Conservation (phyloP, 768 basidiomycete genomes). For the Hemileccinum impolitum region DNA sequence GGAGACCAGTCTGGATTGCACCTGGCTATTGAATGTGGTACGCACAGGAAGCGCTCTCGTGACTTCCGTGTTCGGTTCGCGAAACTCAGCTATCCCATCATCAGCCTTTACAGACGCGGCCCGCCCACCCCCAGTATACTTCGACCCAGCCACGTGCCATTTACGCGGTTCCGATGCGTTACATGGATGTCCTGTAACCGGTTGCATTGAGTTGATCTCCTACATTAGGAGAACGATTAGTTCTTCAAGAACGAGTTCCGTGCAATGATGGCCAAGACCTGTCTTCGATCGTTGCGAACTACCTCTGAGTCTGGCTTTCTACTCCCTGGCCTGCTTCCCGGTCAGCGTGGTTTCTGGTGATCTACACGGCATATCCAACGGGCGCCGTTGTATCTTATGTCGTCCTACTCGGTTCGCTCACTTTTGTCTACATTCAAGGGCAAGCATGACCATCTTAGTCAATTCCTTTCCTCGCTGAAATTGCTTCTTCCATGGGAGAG, state of each 20-base stretch:
- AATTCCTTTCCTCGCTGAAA: slow-evolving; percentile 29
- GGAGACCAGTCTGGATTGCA: slow-evolving; percentile 21
- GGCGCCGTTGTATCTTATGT: slow-evolving; percentile 8
- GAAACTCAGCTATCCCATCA: slow-evolving; percentile 12
- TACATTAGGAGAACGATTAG: not conserved
- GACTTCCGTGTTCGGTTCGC: slow-evolving; percentile 8
- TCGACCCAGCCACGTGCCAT: slow-evolving; percentile 31
- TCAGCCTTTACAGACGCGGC: slow-evolving; percentile 18
- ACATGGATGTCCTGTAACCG: slow-evolving; percentile 18
- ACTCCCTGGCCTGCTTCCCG: slow-evolving; percentile 17
- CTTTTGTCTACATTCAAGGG: slow-evolving; percentile 14
- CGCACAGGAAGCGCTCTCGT: slow-evolving; percentile 34
- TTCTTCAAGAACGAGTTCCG: not conserved
- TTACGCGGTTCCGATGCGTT: slow-evolving; percentile 34
- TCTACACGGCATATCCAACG: slow-evolving; percentile 9
- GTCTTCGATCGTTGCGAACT: slow-evolving; percentile 13
- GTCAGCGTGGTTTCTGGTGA: slow-evolving; percentile 6
- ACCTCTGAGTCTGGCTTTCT: slow-evolving; percentile 22
- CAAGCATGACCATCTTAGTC: slow-evolving; percentile 9
- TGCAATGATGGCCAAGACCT: slow-evolving; percentile 33
- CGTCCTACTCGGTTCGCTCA: slow-evolving; percentile 10
- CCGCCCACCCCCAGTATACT: slow-evolving; percentile 22
- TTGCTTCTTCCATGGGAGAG: slow-evolving; percentile 43
- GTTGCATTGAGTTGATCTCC: slow-evolving; percentile 6
- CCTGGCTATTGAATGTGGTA: slow-evolving; percentile 26